Base-by-base conservation (phyloP, 139 green algal genomes). In the Chlamydomonas sp. region DNA sequence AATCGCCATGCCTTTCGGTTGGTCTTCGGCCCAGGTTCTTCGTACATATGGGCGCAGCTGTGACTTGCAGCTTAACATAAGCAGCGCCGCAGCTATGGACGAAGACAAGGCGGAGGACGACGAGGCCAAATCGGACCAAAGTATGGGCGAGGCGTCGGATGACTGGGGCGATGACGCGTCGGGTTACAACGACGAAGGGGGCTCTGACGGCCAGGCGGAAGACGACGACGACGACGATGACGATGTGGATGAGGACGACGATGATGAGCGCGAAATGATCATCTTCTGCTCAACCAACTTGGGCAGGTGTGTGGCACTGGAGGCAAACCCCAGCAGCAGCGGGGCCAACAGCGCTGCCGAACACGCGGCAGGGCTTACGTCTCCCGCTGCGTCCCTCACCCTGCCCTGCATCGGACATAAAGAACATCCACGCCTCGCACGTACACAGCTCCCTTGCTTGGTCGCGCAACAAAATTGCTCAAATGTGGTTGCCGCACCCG, bases 261-360 rank as follows among this genome's bases (percentile, higher is more conserved):
- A 92, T 16, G 89, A 92, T 64, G 89, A 92, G 31, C 84, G 88
- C 16, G 89, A 92, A 15, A 71, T 92, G 76, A 81, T 92, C 18
- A 86, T 86, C 20, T n/a, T 79, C 5, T 86, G 82, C 72, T 73
- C 58, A 20, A 73, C 17, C 12, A 86, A 66, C 82, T 3, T 79
- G 58, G 82, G 82, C 59, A 79, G 82, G 82, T 86, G 69, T 1
- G 74, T 20, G 74, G 49, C 4, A 60, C 71, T 59, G 71, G 20
- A 10, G 18, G 31, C 31, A 49, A 49, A 49, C 31, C 31, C 31
- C 31, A 49, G 31, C 31, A 49, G 31, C 31, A 49, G 31, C 31
- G 31, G 31, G 31, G 31, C 31, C 31, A 49, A 49, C 31, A 49
- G 31, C 31, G 31, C 31, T 49, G 31, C 31, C 31, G 31, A 49